phyloP scores from a whole-genome alignment of 805 yeast genomes.

The Candida fluviatilis region DNA sequence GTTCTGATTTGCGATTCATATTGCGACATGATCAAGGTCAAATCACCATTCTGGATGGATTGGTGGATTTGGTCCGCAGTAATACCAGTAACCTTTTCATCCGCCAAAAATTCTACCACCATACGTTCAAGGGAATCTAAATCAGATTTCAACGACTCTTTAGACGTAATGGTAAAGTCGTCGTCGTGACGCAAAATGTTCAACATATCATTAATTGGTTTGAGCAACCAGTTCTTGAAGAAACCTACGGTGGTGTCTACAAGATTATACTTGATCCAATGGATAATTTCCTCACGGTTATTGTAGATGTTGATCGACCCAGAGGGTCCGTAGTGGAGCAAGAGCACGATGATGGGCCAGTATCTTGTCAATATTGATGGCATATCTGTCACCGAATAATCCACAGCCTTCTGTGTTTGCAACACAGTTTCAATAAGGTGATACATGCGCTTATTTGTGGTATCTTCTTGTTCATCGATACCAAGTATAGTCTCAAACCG shows the following conservation, averaged over 20 bases:
- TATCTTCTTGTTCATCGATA: not conserved
- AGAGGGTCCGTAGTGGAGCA: conserved; percentile 51
- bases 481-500: conserved; percentile 7
- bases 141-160: conserved; percentile 75
- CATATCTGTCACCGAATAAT: conserved; percentile 7
- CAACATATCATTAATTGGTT: conserved; percentile 68
- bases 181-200: conserved; percentile 79
- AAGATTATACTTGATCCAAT: conserved; percentile 57
- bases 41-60: conserved; percentile 66
- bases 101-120: conserved; percentile 65
- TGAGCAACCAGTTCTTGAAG: conserved; percentile 76
- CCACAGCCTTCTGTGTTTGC: conserved; percentile 7
- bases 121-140: conserved; percentile 78
- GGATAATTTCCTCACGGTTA: conserved; percentile 48
- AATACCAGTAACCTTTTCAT: conserved; percentile 16
- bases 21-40: conserved; percentile 71
- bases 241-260: conserved; percentile 65
- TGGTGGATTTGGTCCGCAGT: conserved; percentile 33
- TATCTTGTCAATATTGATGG: conserved; percentile 48
- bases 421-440: conserved; percentile 8
- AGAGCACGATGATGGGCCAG: conserved; percentile 58
- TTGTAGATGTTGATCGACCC: conserved; percentile 40
- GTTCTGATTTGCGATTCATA: conserved; percentile 72
- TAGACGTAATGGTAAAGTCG: conserved; percentile 69
- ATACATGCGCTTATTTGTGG: conserved; percentile 6